A percentile compares a stretch with the other conserved stretches of the same genome.
Conservation (phyloP, 257 asterid genomes). For the Solanum chmielewskii region DNA sequence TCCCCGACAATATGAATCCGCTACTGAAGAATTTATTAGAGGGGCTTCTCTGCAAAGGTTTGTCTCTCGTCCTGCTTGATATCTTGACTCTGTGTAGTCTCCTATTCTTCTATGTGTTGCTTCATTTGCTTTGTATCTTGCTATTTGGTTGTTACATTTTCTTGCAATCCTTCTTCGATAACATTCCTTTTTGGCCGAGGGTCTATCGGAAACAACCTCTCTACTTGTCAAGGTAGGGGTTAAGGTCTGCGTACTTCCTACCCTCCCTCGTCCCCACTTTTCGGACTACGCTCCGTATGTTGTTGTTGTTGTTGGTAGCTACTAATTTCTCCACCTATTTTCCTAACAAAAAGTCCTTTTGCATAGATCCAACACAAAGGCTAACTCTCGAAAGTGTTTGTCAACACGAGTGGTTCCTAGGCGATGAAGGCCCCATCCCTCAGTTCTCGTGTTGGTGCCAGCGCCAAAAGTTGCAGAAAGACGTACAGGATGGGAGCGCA, state of each 20-base stretch:
- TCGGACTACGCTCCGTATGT: not conserved
- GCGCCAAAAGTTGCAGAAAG: slow-evolving; percentile 15
- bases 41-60: slow-evolving; percentile 97
- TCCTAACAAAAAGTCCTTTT: not conserved
- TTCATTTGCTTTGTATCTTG: not conserved
- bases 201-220: not conserved
- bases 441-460: slow-evolving; percentile 74
- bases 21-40: slow-evolving; percentile 62
- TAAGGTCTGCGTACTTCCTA: not conserved
- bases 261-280: not conserved
- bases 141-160: not conserved
- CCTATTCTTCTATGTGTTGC: not conserved
- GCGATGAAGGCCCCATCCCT: slow-evolving; percentile 63
- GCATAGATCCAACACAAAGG: slow-evolving; percentile 72
- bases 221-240: not conserved
- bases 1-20: slow-evolving; percentile 64
- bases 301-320: not conserved
- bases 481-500: slow-evolving; percentile 7
- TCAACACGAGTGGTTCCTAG: slow-evolving; percentile 66
- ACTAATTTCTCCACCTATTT: not conserved
- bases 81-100: not conserved
- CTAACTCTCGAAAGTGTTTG: slow-evolving; percentile 55
- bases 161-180: not conserved
- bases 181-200: not conserved
- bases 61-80: not conserved